Evolutionary conservation across 768 basidiomycete genomes (phyloP), one percentile per base, ranked within the genome.

Genomic region (Panus rudis): DNA sequence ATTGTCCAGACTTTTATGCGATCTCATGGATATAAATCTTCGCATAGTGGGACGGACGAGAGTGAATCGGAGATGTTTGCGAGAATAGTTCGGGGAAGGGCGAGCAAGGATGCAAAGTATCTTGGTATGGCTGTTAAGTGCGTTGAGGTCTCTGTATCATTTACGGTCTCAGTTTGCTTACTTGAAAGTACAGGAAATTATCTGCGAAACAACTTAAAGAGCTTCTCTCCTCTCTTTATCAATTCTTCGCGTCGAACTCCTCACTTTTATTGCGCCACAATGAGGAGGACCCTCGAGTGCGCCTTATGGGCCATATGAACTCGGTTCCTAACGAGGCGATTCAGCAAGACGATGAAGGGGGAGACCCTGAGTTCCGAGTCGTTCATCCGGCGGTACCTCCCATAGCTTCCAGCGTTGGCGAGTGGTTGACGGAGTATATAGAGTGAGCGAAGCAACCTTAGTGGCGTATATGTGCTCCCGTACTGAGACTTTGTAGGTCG

Each of bases 401-500:
- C 22, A 31, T 52, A 5, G 56, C 58, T 3, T 37, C 39, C 5
- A 60, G 57, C 13, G 47, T 81, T 21, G 68, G 70, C 0, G 63
- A 69, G 6, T 81, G 77, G 79, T 46, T 85, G 0, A 58, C 62
- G 5, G 58, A 59, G 0, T 80, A 74, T 46, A 61, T 81, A 21
- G 63, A 63, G 81, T 80, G 48, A 22, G 72, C 57, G 8, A n/a
- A n/a, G n/a, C n/a, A 6, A 12, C 24, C 14, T 34, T 42, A 31
- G 1, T 43, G n/a, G 8, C 16, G 39, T 4, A 23, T 38, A 41
- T 26, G 31, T 24, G 26, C 30, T 8, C 38, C 1, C 3, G 24
- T 22, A 19, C 4, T 47, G 25, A 42, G 4, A 33, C 22, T n/a
- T 13, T 38, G 8, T 49, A 83, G 80, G 39, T 57, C 58, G 6